Percentiles rank a stretch among this genome's conserved stretches.
These are phyloP conservation scores for Hericium coralloides DNA, from an alignment of 768 basidiomycete species.

Conservation along the genomic window DNA sequence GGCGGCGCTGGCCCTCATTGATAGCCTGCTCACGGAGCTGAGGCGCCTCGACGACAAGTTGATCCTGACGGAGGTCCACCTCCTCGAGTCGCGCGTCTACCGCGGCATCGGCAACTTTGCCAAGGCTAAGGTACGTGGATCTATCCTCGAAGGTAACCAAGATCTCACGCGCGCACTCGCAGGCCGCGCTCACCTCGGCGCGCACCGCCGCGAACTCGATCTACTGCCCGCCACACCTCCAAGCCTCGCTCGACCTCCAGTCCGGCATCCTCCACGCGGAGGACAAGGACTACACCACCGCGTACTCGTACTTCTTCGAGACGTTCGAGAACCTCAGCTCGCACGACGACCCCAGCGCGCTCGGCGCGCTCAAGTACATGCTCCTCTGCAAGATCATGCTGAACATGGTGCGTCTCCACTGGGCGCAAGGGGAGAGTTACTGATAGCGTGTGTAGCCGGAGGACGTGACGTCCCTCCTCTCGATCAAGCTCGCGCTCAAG, in stretches of 20 bases:
- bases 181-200: constrained; percentile 85
- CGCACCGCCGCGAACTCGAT: constrained; percentile 93
- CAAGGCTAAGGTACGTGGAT: constrained; percentile 67
- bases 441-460: constrained; percentile 55
- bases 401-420: constrained; percentile 54
- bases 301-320: constrained; percentile 96
- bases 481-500: constrained; percentile 80
- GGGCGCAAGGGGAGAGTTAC: neutral
- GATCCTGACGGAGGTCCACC: constrained; percentile 93
- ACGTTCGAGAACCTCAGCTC: constrained; percentile 83
- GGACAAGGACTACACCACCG: constrained; percentile 96
- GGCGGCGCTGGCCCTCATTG: constrained; percentile 73
- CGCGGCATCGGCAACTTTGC: constrained; percentile 83
- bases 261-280: constrained; percentile 87
- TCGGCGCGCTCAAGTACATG: constrained; percentile 95
- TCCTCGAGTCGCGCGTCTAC: constrained; percentile 88
- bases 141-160: neutral
- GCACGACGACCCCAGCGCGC: constrained; percentile 57
- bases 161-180: neutral
- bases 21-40: constrained; percentile 82
- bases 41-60: constrained; percentile 95
- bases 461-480: constrained; percentile 81
- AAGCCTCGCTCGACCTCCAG: constrained; percentile 54
- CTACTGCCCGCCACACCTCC: constrained; percentile 76
- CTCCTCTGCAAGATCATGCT: constrained; percentile 97